Conservation (phyloP, 805 yeast genomes). For the Ogataea salicorniae region DNA sequence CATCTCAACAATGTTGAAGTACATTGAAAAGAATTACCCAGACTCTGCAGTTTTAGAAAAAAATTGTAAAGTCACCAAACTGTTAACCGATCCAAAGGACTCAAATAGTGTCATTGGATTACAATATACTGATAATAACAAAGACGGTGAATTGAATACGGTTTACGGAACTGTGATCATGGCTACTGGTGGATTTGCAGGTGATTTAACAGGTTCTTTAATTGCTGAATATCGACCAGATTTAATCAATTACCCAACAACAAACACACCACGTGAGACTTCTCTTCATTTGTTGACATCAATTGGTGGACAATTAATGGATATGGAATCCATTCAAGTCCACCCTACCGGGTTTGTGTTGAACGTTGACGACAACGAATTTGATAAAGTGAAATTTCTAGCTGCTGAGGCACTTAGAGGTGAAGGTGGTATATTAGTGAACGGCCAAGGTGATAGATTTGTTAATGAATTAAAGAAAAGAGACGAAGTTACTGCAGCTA, state of each 20-base stretch:
- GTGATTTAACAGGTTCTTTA: constrained; percentile 44
- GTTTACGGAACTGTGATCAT: constrained; percentile 54
- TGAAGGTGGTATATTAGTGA: constrained; percentile 57
- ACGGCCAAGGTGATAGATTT: constrained; percentile 43
- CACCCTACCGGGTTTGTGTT: constrained; percentile 61
- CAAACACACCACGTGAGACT: constrained; percentile 60
- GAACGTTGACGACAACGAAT: constrained; percentile 35
- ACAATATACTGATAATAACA: constrained; percentile 29
- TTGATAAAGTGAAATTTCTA: constrained; percentile 37
- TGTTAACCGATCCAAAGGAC: constrained; percentile 24
- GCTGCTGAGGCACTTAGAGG: constrained; percentile 67
- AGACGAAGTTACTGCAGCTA: constrained; percentile 55
- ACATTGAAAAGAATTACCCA: constrained; percentile 42
- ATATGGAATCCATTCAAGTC: constrained; percentile 61
- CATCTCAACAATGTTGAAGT: constrained; percentile 47
- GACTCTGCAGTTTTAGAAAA: constrained; percentile 28
- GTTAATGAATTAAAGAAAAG: constrained; percentile 57
- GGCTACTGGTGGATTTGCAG: constrained; percentile 67
- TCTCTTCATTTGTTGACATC: constrained; percentile 52
- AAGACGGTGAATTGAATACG: constrained; percentile 15
- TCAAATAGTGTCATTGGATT: constrained; percentile 19
- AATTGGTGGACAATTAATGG: constrained; percentile 51
- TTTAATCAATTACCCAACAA: constrained; percentile 48
- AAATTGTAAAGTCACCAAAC: constrained; percentile 35
- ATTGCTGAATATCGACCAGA: constrained; percentile 55